Base-by-base conservation (phyloP, 768 basidiomycete genomes). In the Hypholoma fasciculare region DNA sequence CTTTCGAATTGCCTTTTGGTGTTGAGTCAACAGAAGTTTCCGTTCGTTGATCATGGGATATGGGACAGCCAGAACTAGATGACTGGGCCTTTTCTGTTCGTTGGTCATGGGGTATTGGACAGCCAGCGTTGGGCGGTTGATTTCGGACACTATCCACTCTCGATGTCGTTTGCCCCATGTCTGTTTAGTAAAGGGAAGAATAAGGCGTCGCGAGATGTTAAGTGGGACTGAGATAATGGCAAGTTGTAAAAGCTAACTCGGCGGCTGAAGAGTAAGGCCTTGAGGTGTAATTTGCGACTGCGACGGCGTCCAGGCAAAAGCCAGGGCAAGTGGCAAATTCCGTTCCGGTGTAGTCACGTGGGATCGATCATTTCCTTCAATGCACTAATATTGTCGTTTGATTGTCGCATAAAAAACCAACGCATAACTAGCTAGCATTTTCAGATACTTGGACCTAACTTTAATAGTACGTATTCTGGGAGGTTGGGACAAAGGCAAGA, bases 91-190 rank as follows among this genome's bases (percentile, higher is more conserved):
- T 48, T n/a, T 49, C 38, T 44, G 43, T 36, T n/a, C 49, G 54
- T 47, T 50, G 17, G 46, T 72, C 68, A 60, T 79, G 80, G 52
- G 75, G 72, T 52, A 79, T 70, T 44, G 79, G 78, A 61, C 78
- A 82, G 12, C 66, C 71, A 47, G 75, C 59, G 42, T 63, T 34
- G 12, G 59, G 39, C 48, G 58, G 40, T 14, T 42, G 48, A 49
- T 16, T 30, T 26, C 1, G 23, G 6, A 30, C 4, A 4, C 11
- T 23, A 7, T 49, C 48, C 16, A 49, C 48, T 49, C 48, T 26
- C 9, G 34, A 51, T 17, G 50, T 36, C 14, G 50, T 51, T 38
- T 37, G 50, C 9, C 50, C 38, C 52, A 52, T 49, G 30, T 34
- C 1, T 5, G 2, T 9, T 34, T 14, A 16, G 26, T 19, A 16